Base-by-base conservation (phyloP, 331 rosid species). In the Quercus tomentella region DNA sequence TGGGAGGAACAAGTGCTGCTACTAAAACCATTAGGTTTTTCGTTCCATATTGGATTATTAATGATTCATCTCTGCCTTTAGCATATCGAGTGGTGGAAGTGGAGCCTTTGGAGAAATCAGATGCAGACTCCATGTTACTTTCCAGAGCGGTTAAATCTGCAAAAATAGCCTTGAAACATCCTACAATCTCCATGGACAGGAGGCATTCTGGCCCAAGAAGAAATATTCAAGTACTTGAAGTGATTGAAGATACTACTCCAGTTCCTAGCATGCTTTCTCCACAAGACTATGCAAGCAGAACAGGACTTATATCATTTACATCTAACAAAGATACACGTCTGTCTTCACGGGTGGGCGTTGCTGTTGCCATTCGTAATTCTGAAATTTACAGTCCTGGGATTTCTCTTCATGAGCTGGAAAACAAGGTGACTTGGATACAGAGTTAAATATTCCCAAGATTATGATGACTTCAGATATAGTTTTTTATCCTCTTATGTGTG, bases 21-120 rank as follows among this genome's bases (percentile, higher is more conserved):
- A 96, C 98, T 62, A 93, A 93, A 89, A 93, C 91, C 66, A 76
- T 91, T 20, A 93, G 98, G 81, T 86, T 95, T 79, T 92, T 86
- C 84, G 97, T 95, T 58, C 97, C 99, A n/a, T 95, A 95, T 84
- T 95, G 99, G 99, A 92, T 95, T 83, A 88, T 87, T 54, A 91
- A 95, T 28, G 95, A 95, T 77, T 86, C 94, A 55, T 87, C 91
- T 84, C 78, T 95, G 70, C 41, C 94, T 61, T 84, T 95, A 89
- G 88, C 91, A 72, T 95, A 95, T 83, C 96, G 92, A 68, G 86
- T 95, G 85, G 97, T 95, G 71, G 99, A 92, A 84, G 93, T 91
- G 51, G 99, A 93, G 83, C 90, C 98, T 73, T 62, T 41, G 17
- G 98, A 93, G 76, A 91, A 74, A 86, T 75, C 84, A 56, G 98